A percentile compares a stretch with the other conserved stretches of the same genome.
phyloP scores from a whole-genome alignment of 2,329 filamentous ascomycete species.

The Clonostachys sp. region DNA sequence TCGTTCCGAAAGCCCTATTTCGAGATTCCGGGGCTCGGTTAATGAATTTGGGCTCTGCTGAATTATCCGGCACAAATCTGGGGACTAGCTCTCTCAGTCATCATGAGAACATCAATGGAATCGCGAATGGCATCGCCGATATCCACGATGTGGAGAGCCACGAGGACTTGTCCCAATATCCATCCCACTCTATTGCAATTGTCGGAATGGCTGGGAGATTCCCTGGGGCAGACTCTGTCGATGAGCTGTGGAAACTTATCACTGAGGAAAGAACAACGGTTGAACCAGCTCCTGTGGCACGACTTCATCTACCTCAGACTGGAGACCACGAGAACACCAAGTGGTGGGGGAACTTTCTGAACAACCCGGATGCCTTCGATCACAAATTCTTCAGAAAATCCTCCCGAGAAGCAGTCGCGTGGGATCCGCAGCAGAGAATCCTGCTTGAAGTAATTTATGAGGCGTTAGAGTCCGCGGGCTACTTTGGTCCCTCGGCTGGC shows the following conservation, averaged over 20 bases:
- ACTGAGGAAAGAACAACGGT: background rate
- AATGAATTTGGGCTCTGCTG: background rate
- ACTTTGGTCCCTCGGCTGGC: background rate
- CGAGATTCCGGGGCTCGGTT: too few relatives aligned
- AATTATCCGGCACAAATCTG: background rate
- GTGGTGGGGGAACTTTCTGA: slow-evolving; percentile 14
- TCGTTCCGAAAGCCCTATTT: too few relatives aligned
- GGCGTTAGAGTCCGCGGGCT: slow-evolving; percentile 20
- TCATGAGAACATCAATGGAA: background rate
- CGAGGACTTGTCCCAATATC: background rate
- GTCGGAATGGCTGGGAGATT: background rate
- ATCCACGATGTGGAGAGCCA: background rate
- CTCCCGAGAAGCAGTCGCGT: slow-evolving; percentile 24
- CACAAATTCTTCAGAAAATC: slow-evolving; percentile 33
- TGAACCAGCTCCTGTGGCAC: background rate
- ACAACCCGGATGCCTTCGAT: slow-evolving; percentile 22
- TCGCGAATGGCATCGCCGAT: background rate
- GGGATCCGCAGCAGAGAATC: slow-evolving; percentile 32
- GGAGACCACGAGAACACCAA: background rate
- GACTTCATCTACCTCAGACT: background rate
- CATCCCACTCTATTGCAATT: slow-evolving; percentile 1
- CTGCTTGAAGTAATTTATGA: slow-evolving; percentile 34
- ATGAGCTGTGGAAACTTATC: background rate
- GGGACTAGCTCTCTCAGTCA: background rate
- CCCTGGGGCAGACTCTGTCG: background rate